Evolutionary conservation across 2,329 filamentous ascomycete genomes (phyloP), one percentile per base, ranked within the genome.

Genomic region (Exophiala calicioides): DNA sequence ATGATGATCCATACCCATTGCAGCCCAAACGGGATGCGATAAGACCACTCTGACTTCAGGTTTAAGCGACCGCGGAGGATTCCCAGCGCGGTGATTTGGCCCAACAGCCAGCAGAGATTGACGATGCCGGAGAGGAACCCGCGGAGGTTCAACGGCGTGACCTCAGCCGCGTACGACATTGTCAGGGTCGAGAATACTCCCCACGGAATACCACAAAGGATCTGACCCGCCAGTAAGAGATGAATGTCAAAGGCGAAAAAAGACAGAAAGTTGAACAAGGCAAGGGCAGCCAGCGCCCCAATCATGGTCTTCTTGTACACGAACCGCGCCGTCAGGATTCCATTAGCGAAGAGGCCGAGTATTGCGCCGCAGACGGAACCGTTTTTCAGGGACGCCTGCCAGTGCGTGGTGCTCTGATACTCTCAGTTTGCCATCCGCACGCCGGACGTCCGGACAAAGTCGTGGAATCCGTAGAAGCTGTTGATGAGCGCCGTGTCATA

Each of bases 401-500:
- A 82, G 0, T 73, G 66, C 0, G 78, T 73, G 1, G 74, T 70
- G 15, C 82, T 62, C 20, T 63, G 67, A 0, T 64, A 71, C 12
- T 44, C 33, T 0, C 66, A 67, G 44, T 69, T 32, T 5, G 57
- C 20, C 41, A 61, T 33, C 44, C 47, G 38, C 42, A 62, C 60
- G 23, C 68, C 69, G 46, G 71, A 73, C 40, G 70, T 70, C 33
- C 52, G 53, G 44, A 66, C 68, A 57, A 71, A 72, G 37, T 65
- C 60, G 1, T 59, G 58, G 42, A 71, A 70, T 54, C 60, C 68
- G 70, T 81, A 90, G 62, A 93, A 89, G 68, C 90, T 90, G 72
- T 85, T 88, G 60, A 93, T 81, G 42, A 94, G 73, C 59, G 80
- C 83, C 51, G 91, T 76, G 62, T 95, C 88, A 70, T 91, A 95